Conservation (phyloP, 805 yeast species). For the Barnettozyma sucrosica region DNA sequence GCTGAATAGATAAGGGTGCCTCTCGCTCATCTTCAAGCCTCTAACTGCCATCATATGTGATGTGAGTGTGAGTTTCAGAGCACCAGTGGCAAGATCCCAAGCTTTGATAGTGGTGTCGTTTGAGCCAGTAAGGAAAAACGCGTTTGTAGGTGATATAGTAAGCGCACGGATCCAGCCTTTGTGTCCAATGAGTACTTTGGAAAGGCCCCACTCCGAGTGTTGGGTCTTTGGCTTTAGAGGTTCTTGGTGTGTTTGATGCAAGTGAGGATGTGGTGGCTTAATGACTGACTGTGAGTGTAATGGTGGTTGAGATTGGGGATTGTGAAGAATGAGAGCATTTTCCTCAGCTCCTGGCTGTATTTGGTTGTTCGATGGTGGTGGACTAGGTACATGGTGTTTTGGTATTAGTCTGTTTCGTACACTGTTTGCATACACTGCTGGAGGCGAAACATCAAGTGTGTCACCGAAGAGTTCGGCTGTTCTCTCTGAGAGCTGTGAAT, state of each 20-base stretch:
- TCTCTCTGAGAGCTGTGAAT: not conserved
- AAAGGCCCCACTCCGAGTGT: constrained; percentile 67
- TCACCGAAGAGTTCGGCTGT: not conserved
- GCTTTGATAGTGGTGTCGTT: constrained; percentile 83
- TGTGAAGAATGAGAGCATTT: not conserved
- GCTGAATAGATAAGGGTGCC: constrained; percentile 84
- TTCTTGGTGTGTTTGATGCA: not conserved
- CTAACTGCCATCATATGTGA: constrained; percentile 92
- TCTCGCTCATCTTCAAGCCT: constrained; percentile 61
- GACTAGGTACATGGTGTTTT: not conserved
- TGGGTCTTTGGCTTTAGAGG: not conserved
- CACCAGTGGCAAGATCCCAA: constrained; percentile 80
- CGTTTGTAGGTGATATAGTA: constrained; percentile 77
- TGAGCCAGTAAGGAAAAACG: constrained; percentile 91
- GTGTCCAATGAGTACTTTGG: constrained; percentile 79
- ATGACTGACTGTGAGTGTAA: not conserved
- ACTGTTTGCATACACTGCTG: not conserved
- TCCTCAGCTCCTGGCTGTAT: not conserved
- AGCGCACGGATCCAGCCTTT: constrained; percentile 88
- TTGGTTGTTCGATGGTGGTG: constrained; percentile 12
- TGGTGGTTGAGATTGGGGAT: not conserved
- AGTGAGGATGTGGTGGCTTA: not conserved
- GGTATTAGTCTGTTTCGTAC: constrained; percentile 13
- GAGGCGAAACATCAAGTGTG: not conserved
- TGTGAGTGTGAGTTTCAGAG: constrained; percentile 66